These are phyloP conservation scores for Schizophyllum amplum DNA, from an alignment of 1,284 basidiomycete genomes.

Conservation along the genomic window DNA sequence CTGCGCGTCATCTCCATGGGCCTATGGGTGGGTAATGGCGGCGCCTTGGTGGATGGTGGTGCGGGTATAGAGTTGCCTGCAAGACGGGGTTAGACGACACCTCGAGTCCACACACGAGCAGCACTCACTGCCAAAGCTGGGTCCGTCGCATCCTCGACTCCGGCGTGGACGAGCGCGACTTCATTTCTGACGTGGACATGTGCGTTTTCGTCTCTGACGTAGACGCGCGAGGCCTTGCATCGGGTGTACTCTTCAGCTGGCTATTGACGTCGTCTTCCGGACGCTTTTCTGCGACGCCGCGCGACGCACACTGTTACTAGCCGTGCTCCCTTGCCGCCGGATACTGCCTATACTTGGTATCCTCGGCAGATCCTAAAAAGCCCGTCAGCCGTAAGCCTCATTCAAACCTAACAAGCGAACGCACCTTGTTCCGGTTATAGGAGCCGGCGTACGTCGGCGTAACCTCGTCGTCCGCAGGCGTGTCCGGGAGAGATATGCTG, in stretches of 20 bases:
- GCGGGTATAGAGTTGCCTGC: slow-evolving; percentile 5
- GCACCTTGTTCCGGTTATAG: slow-evolving; percentile 4
- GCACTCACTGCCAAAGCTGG: slow-evolving; percentile 15
- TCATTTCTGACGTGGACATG: slow-evolving; percentile 11
- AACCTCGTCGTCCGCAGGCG: slow-evolving; percentile 26
- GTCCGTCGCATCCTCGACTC: slow-evolving; percentile 18
- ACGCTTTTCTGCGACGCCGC: slow-evolving; percentile 12
- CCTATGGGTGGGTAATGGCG: slow-evolving; percentile 4
- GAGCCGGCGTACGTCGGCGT: slow-evolving; percentile 3
- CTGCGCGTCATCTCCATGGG: background rate
- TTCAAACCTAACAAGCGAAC: background rate
- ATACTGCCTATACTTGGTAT: slow-evolving; percentile 5
- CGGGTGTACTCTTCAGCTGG: slow-evolving; percentile 2
- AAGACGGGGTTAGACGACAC: slow-evolving; percentile 11
- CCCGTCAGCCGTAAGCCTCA: background rate
- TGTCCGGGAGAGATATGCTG: slow-evolving; percentile 37
- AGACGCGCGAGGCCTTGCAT: slow-evolving; percentile 8
- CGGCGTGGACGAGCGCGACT: slow-evolving; percentile 5
- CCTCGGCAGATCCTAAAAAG: slow-evolving; percentile 3
- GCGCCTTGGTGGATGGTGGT: slow-evolving; percentile 6
- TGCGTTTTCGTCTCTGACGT: slow-evolving; percentile 9
- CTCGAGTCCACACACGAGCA: slow-evolving; percentile 22
- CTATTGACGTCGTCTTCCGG: slow-evolving; percentile 9
- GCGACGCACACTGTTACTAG: slow-evolving; percentile 4
- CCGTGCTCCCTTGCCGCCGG: background rate